A percentile compares a stretch with the other conserved stretches of the same genome.
Conservation (phyloP, 1,284 basidiomycete genomes). For the Neotropicomus parvogracilis region DNA sequence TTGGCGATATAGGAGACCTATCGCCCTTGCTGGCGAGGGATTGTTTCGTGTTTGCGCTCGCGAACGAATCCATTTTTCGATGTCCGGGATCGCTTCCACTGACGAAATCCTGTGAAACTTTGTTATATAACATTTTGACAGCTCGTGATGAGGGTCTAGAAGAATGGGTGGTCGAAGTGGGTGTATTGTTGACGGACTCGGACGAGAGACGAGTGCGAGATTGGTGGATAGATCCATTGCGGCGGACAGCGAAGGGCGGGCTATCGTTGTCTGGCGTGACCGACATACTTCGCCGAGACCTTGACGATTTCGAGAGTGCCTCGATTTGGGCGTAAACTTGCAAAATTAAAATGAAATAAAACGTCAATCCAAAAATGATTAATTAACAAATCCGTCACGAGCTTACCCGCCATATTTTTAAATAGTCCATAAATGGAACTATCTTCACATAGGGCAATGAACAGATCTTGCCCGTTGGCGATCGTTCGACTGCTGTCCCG, state of each 20-base stretch:
- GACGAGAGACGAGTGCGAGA: slow-evolving; percentile 31
- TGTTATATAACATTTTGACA: slow-evolving; percentile 54
- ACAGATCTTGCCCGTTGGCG: slow-evolving; percentile 77
- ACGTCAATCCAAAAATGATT: slow-evolving; percentile 14
- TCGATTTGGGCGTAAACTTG: slow-evolving; percentile 77
- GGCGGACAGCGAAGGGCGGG: slow-evolving; percentile 33
- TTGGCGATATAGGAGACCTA: slow-evolving; percentile 35
- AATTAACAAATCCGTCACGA: slow-evolving; percentile 8
- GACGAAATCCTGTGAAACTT: slow-evolving; percentile 43
- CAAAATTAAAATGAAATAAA: slow-evolving; percentile 8
- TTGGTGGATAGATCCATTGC: slow-evolving; percentile 26
- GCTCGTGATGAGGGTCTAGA: slow-evolving; percentile 54
- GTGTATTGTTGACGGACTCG: slow-evolving; percentile 27
- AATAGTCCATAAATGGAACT: slow-evolving; percentile 79
- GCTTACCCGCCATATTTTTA: slow-evolving; percentile 77
- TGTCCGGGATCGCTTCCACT: slow-evolving; percentile 41
- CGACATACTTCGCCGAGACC: slow-evolving; percentile 66
- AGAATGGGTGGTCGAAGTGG: slow-evolving; percentile 24
- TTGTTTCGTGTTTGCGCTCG: slow-evolving; percentile 47
- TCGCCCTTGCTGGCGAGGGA: slow-evolving; percentile 33
- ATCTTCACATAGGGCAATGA: slow-evolving; percentile 84
- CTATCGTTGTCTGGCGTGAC: slow-evolving; percentile 43
- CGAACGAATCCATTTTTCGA: slow-evolving; percentile 50
- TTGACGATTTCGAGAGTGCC: slow-evolving; percentile 53
- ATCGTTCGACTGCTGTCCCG: slow-evolving; percentile 77